Percentiles rank a stretch among this genome's conserved stretches.
These are phyloP conservation scores for Blastobotrys niveus DNA, from an alignment of 1,139 yeast species.

Conservation along the genomic window DNA sequence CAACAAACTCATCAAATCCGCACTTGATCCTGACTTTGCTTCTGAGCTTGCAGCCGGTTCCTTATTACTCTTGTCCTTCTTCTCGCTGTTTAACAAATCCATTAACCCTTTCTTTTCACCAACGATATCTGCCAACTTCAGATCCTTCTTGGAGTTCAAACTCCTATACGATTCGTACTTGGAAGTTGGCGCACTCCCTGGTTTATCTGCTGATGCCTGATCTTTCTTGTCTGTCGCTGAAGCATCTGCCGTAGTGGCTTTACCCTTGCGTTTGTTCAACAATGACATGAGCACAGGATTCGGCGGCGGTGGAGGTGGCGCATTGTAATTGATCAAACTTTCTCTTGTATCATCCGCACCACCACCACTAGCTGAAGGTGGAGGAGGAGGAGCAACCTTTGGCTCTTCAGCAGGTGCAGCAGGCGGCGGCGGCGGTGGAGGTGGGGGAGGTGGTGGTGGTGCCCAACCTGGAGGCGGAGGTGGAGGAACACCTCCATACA, in stretches of 20 bases:
- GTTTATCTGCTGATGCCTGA: background rate
- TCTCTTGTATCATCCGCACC: constrained; percentile 3
- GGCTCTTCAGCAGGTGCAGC: constrained; percentile 24
- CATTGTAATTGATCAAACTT: constrained; percentile 17
- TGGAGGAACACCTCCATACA: constrained; percentile 4
- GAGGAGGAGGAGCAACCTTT: constrained; percentile 11
- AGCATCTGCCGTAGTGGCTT: background rate
- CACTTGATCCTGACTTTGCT: background rate
- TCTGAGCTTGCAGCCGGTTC: background rate
- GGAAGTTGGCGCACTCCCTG: background rate
- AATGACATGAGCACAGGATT: constrained; percentile 28
- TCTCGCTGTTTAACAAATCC: constrained; percentile 4
- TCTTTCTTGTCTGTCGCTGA: background rate
- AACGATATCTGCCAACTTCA: constrained; percentile 3
- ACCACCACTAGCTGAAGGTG: background rate
- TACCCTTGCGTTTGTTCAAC: constrained; percentile 20
- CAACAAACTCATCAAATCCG: constrained; percentile 9
- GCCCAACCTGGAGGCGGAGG: constrained; percentile 17
- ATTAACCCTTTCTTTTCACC: constrained; percentile 5
- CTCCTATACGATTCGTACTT: constrained; percentile 2
- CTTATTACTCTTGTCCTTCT: background rate
- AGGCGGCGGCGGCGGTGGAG: constrained; percentile 17
- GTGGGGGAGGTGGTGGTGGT: constrained; percentile 25
- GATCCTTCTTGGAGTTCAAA: constrained; percentile 1
- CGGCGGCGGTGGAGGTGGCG: constrained; percentile 31